These are phyloP conservation scores for Populus tomentosa DNA, from an alignment of 441 rosid species.

Conservation along the genomic window DNA sequence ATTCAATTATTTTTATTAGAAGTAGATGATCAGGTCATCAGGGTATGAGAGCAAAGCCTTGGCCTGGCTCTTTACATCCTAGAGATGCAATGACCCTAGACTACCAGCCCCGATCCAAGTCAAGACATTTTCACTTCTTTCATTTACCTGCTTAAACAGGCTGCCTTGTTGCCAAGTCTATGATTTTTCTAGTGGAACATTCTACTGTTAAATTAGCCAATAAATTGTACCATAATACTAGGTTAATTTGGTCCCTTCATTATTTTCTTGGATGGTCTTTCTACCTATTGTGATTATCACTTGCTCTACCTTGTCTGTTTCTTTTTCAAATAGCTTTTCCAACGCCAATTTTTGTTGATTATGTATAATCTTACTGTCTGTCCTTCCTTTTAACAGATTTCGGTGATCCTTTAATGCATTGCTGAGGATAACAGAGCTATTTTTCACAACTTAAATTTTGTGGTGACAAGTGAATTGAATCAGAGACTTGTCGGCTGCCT, in stretches of 20 bases:
- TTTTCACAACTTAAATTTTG: neutral
- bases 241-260: neutral
- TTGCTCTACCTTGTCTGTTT: neutral
- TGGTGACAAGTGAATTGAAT: neutral
- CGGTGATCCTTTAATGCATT: constrained; percentile 7
- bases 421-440: neutral
- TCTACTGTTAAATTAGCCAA: neutral
- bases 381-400: constrained; percentile 14
- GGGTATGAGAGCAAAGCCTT: too few relatives aligned
- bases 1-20: neutral
- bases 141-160: neutral
- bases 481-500: neutral
- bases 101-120: neutral
- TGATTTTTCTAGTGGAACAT: neutral
- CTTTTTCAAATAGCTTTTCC: neutral
- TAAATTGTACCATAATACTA: neutral
- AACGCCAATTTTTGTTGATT: neutral
- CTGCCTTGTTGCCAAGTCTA: neutral
- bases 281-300: neutral
- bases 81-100: neutral
- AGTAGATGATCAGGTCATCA: neutral
- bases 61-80: too few relatives aligned
- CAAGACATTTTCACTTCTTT: neutral
- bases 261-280: neutral
- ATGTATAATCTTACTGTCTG: too few relatives aligned